Conservation (phyloP, 495 filamentous ascomycete genomes). For the Penicillium pancosmium region DNA sequence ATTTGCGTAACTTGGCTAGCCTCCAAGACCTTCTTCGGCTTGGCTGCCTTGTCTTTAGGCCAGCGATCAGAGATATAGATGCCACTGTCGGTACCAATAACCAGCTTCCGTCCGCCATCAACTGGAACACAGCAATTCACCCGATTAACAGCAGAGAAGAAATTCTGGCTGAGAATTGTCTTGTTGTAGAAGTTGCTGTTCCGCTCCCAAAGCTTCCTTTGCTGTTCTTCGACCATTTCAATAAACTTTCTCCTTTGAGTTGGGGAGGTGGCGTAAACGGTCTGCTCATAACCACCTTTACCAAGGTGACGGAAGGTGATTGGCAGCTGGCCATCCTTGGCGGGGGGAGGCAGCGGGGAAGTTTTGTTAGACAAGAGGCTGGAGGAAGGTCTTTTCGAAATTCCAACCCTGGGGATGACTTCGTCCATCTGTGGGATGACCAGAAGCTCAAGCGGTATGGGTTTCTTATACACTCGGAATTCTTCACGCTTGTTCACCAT, state of each 20-base stretch:
- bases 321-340: constrained; percentile 77
- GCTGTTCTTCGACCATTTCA: constrained; percentile 89
- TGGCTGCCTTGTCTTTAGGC: constrained; percentile 75
- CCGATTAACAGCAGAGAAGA: constrained; percentile 78
- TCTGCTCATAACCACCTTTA: constrained; percentile 92
- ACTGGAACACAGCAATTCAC: constrained; percentile 93
- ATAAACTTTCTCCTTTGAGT: constrained; percentile 91
- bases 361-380: constrained; percentile 79
- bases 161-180: constrained; percentile 78
- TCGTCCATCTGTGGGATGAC: constrained; percentile 97
- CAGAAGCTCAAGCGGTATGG: constrained; percentile 91
- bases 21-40: constrained; percentile 84
- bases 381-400: constrained; percentile 85
- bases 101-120: constrained; percentile 92
- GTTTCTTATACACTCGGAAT: constrained; percentile 90
- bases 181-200: constrained; percentile 92
- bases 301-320: constrained; percentile 98
- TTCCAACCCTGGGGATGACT: constrained; percentile 77
- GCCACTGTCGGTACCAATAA: constrained; percentile 90
- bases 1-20: constrained; percentile 87
- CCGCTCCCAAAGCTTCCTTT: constrained; percentile 77
- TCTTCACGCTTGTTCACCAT: constrained; percentile 91
- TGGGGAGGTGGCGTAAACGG: constrained; percentile 82
- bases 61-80: constrained; percentile 90
- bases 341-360: constrained; percentile 50